Evolutionary conservation across 805 yeast genomes (phyloP), one percentile per base, ranked within the genome.

Genomic region (Kluyveromyces lactis): DNA sequence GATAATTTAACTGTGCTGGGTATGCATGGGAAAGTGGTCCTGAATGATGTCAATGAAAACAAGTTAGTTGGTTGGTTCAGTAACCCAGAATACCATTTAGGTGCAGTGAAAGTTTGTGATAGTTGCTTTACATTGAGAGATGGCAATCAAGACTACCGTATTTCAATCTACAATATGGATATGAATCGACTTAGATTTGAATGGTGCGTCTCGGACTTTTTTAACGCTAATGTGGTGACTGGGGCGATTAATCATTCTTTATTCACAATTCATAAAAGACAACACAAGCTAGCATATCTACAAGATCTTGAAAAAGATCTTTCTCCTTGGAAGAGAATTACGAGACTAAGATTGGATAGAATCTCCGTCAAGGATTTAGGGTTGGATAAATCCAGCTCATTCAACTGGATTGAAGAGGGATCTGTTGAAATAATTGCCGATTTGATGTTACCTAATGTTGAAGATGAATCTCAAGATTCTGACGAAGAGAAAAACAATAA

Each of bases 1-100:
- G 79, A 86, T 42, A 83, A 78, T 39, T 72, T 86, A 44, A 86
- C 83, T 41, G 71, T 89, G 19, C 76, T 73, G 46, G 97, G 97
- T 0, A 68, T 90, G 50, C 71, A 90, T 26, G 97, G 98, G 5
- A 79, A 79, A 1, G 78, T 85, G 17, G 39, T 39, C 6, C 42
- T 56, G 11, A 95, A 85, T 52, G 67, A 92, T 41, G 69, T 81
- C 0, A 45, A 47, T n/a, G 45, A 53, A 2, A 42, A 50, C 4
- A 43, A 45, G 17, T 51, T 60, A 12, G 42, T 58, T 15, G 53
- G 56, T 16, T 53, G 61, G 52, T 60, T 65, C 33, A 46, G 53
- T 2, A 63, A 64, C 45, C 60, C 58, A 23, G 55, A 57, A 4
- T 71, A 69, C 47, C 68, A 63, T 49, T 49, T 68, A 29, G 66